Evolutionary conservation across 1,284 basidiomycete species (phyloP).

Genomic region (Papiliotrema terrestris): DNA sequence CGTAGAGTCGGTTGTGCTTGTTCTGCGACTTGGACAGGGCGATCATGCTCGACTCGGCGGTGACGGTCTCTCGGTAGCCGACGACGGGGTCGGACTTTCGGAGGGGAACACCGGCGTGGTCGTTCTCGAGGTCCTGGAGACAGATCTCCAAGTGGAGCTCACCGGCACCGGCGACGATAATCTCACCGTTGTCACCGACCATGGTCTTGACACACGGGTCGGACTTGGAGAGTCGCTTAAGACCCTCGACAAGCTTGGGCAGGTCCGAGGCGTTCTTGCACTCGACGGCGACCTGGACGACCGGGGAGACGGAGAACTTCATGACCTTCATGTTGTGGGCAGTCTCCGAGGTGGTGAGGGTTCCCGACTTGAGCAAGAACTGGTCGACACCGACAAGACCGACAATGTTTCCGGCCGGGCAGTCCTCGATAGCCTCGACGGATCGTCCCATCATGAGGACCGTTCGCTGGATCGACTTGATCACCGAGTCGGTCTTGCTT

Average conservation of each 20-base stretch:
- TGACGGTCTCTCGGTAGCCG: slow-evolving; percentile 97
- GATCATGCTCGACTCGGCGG: slow-evolving; percentile 90
- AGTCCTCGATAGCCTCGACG: slow-evolving; percentile 98
- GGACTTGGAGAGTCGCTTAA: slow-evolving; percentile 99
- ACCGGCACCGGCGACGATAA: slow-evolving; percentile 99
- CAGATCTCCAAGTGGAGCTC: slow-evolving; percentile 99
- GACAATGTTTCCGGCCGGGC: slow-evolving; percentile 96
- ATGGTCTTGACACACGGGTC: slow-evolving; percentile 98
- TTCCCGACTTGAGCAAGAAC: slow-evolving; percentile 99
- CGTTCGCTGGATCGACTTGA: slow-evolving; percentile 98
- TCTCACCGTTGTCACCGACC: slow-evolving; percentile 91
- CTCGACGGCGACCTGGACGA: slow-evolving; percentile 99
- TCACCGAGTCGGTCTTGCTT: slow-evolving; percentile 97
- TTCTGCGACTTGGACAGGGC: slow-evolving; percentile 99
- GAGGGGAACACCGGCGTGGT: slow-evolving; percentile 98
- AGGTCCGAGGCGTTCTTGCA: slow-evolving; percentile 99
- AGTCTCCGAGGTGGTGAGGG: slow-evolving; percentile 94
- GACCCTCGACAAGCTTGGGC: slow-evolving; percentile 99
- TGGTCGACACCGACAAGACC: slow-evolving; percentile 99
- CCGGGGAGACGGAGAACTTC: slow-evolving; percentile 99
- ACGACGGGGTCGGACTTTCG: slow-evolving; percentile 99
- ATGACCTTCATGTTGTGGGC: slow-evolving; percentile 99
- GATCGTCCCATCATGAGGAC: slow-evolving; percentile 99
- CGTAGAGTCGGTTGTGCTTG: slow-evolving; percentile 99
- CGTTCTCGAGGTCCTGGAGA: slow-evolving; percentile 98